These are phyloP conservation scores for Rhodocollybia butyracea DNA, from an alignment of 768 basidiomycete genomes.

Conservation along the genomic window DNA sequence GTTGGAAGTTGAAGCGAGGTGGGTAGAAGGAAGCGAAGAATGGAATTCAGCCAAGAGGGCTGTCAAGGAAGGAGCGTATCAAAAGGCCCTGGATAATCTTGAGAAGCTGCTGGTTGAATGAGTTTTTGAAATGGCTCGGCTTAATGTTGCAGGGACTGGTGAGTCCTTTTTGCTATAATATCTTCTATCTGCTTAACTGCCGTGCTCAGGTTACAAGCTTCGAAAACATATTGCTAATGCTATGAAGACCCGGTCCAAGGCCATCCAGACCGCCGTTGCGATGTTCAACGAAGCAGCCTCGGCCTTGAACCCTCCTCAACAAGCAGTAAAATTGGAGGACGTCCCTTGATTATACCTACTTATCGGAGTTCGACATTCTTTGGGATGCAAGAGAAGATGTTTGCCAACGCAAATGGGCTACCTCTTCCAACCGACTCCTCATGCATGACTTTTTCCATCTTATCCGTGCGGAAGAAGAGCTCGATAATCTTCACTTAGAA, in stretches of 20 bases:
- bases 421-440: neutral
- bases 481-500: slow-evolving; percentile 15
- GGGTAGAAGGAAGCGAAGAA: slow-evolving; percentile 3
- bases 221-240: slow-evolving; percentile 22
- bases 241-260: slow-evolving; percentile 4
- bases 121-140: slow-evolving; percentile 18
- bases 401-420: neutral
- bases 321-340: neutral
- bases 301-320: neutral
- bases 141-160: slow-evolving; percentile 20
- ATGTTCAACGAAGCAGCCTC: neutral
- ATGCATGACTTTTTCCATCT: slow-evolving; percentile 13
- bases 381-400: neutral
- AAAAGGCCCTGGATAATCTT: slow-evolving; percentile 11
- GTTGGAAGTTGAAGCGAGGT: neutral
- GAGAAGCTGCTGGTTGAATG: slow-evolving; percentile 14
- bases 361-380: slow-evolving; percentile 4
- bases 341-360: neutral
- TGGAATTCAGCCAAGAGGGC: neutral
- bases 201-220: slow-evolving; percentile 22
- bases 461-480: slow-evolving; percentile 14
- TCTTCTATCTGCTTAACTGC: neutral
- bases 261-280: neutral
- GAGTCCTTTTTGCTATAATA: slow-evolving; percentile 4
- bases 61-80: slow-evolving; percentile 4